Conservation (phyloP, 2,329 filamentous ascomycete genomes). For the Thermomyces lanuginosus region DNA sequence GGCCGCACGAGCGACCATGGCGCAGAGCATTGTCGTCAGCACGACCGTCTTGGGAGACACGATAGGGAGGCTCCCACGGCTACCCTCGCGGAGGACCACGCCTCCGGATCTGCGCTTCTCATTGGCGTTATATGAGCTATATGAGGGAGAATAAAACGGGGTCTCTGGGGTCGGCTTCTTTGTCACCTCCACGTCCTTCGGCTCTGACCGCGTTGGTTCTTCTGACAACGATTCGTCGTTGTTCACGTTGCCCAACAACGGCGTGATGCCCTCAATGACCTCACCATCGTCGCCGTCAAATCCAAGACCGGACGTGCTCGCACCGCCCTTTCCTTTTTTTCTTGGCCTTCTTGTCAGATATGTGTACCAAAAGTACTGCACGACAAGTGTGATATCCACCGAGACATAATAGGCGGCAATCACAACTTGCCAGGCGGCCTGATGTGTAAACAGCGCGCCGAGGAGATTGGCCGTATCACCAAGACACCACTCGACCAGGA, state of each 20-base stretch:
- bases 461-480: slow-evolving; percentile 48
- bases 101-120: slow-evolving; percentile 19
- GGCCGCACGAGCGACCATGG: slow-evolving; percentile 26
- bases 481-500: slow-evolving; percentile 49
- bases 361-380: slow-evolving; percentile 52
- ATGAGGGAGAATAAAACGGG: slow-evolving; percentile 13
- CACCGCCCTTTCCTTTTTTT: slow-evolving; percentile 18
- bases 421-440: slow-evolving; percentile 50
- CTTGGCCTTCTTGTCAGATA: slow-evolving; percentile 35
- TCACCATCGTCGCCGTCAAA: slow-evolving; percentile 11
- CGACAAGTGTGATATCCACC: slow-evolving; percentile 45
- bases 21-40: slow-evolving; percentile 29
- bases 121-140: slow-evolving; percentile 17
- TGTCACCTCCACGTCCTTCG: slow-evolving; percentile 14
- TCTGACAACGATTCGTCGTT: slow-evolving; percentile 7
- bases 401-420: slow-evolving; percentile 50
- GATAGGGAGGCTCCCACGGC: slow-evolving; percentile 12
- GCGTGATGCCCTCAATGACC: slow-evolving; percentile 22
- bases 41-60: slow-evolving; percentile 30
- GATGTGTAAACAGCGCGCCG: slow-evolving; percentile 46
- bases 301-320: slow-evolving; percentile 14
- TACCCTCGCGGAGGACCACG: slow-evolving; percentile 13
- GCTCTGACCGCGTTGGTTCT: slow-evolving; percentile 10
- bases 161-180: slow-evolving; percentile 11
- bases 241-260: slow-evolving; percentile 17